phyloP scores from a whole-genome alignment of 305 asterid species.

The Petunia hybrid region DNA sequence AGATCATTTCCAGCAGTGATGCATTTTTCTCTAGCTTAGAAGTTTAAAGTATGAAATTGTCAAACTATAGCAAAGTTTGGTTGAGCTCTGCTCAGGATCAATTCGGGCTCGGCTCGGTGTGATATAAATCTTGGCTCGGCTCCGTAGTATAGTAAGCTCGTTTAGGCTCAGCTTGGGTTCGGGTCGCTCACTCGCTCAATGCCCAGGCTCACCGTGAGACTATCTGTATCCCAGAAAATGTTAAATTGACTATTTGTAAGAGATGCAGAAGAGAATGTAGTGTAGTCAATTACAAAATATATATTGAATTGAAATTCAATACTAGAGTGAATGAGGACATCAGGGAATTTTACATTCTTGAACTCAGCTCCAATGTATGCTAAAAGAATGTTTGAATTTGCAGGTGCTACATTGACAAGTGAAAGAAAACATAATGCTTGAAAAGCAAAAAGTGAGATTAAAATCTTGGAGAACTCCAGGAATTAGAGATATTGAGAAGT shows the following conservation, averaged over 20 bases:
- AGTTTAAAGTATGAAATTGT: too few species aligned
- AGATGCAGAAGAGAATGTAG: constrained; percentile 47
- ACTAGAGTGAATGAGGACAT: constrained; percentile 56
- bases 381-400: constrained; percentile 55
- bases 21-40: too few species aligned
- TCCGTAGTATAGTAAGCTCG: too few species aligned
- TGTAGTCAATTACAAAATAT: constrained; percentile 76
- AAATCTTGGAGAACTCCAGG: neutral
- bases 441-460: neutral
- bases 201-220: constrained; percentile 36
- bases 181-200: too few species aligned
- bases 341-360: constrained; percentile 61
- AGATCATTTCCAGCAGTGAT: too few species aligned
- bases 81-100: too few species aligned
- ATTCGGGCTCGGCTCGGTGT: too few species aligned
- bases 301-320: constrained; percentile 86
- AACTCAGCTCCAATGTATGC: constrained; percentile 81
- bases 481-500: neutral
- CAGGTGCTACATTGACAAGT: neutral
- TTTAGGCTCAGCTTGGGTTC: too few species aligned
- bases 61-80: too few species aligned
- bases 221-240: constrained; percentile 70
- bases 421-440: neutral
- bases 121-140: too few species aligned
- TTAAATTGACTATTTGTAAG: constrained; percentile 69